Conservation (phyloP, 2,329 filamentous ascomycete species). For the Cladosporium cucumerinum region DNA sequence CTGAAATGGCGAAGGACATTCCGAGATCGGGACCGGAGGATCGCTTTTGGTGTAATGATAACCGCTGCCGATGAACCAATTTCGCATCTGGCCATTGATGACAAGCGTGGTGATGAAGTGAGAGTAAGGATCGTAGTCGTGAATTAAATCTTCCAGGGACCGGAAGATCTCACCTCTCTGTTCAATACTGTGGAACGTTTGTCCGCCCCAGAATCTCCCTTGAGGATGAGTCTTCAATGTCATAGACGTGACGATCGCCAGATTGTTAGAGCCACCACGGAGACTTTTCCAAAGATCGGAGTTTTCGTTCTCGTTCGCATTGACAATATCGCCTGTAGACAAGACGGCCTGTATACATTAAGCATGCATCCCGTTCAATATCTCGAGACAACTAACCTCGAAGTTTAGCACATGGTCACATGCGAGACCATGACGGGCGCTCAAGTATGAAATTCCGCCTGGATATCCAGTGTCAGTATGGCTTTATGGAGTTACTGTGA, state of each 20-base stretch:
- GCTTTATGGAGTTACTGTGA: neutral
- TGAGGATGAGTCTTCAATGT: slow-evolving; percentile 10
- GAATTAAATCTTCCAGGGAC: slow-evolving; percentile 17
- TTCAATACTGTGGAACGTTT: slow-evolving; percentile 21
- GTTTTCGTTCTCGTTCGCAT: slow-evolving; percentile 21
- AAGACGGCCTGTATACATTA: slow-evolving; percentile 22
- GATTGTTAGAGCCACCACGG: slow-evolving; percentile 29
- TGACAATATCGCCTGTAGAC: slow-evolving; percentile 23
- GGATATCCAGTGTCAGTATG: neutral
- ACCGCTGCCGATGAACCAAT: slow-evolving; percentile 27
- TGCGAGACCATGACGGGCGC: slow-evolving; percentile 25
- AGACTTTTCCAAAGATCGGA: slow-evolving; percentile 27
- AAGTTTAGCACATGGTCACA: slow-evolving; percentile 31
- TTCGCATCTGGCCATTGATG: slow-evolving; percentile 18
- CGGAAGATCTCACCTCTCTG: slow-evolving; percentile 17
- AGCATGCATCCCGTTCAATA: too few relatives aligned
- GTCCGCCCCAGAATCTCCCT: slow-evolving; percentile 9
- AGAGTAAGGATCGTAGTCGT: slow-evolving; percentile 22
- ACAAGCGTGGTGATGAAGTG: slow-evolving; percentile 25
- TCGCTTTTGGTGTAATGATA: slow-evolving; percentile 27
- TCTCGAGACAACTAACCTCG: too few relatives aligned
- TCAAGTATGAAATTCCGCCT: slow-evolving; percentile 32
- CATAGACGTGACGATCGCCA: slow-evolving; percentile 29
- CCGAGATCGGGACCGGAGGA: slow-evolving; percentile 13
- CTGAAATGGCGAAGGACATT: slow-evolving; percentile 21